Base-by-base conservation (phyloP, 805 yeast species). In the Lachancea quebecensis region DNA sequence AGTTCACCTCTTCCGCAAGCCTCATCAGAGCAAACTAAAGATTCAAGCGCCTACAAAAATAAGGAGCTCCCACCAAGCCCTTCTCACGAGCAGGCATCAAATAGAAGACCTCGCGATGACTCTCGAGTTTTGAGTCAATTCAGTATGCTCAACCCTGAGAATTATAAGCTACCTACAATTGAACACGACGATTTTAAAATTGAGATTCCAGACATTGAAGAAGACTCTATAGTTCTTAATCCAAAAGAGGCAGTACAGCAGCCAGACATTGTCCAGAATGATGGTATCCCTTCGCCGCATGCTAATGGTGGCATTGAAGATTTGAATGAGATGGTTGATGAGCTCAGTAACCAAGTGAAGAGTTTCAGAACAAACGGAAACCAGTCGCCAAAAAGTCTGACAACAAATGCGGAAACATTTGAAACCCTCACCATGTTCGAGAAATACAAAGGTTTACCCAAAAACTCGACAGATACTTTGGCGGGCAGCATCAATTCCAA, bases 261-360 rank as follows among this genome's bases (percentile, higher is more conserved):
- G 5, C 4, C 12, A 5, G 14, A 4, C 12, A 4, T 9, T 5
- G 5, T 12, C 8, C 33, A 30, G 8, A 30, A 30, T 5, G 14
- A 12, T 8, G 9, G 8, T 30, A 12, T 14, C 5, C 9, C 33
- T 5, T 11, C 8, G 12, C 14, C 14, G 33, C 4, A 18, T 15
- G 34, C 41, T n/a, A 38, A 29, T 11, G 25, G 17, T 31, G 15
- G 40, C 7, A 55, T 65, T 21, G 66, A 65, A 27, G 67, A 60
- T 32, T 42, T 71, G 38, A 56, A 56, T 4, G 55, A 59, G 12
- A 64, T 68, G 67, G 68, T 68, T 18, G 70, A 67, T 39, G 54
- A 65, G 12, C 52, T 67, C 10, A 39, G 21, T 14, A 25, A 35
- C 1, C 57, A 57, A 38, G 60, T 59, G 18, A 49, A 51, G 31